Evolutionary conservation across 2,329 filamentous ascomycete species (phyloP), one percentile per base, ranked within the genome.

Genomic region (Arthrobotrys musiformis): DNA sequence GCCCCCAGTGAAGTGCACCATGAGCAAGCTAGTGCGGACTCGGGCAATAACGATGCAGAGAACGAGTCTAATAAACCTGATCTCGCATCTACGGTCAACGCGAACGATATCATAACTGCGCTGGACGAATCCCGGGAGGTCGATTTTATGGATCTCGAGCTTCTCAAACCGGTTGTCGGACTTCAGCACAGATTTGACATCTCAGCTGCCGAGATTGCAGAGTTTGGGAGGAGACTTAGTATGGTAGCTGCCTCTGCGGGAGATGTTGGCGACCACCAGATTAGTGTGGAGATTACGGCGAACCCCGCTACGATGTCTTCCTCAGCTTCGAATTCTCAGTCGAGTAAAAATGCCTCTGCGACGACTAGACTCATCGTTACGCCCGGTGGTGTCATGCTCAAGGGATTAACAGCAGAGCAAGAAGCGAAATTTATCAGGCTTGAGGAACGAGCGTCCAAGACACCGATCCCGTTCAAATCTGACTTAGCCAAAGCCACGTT

Each of bases 381-480:
- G 0, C 91, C 92, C 0, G 90, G 91, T 78, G 92, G 92, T 9
- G 90, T 92, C 78, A 92, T 91, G 81, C 86, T 94, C n/a, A 89
- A 90, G 79, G 90, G 91, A 72, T 84, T 95, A 66, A 89, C 87
- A 0, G 84, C 87, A 2, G 88, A 90, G 46, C 90, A 94, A 78
- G 92, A 94, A 81, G 86, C 90, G 35, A 87, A 87, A 3, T 94
- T 91, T 79, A 85, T 94, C 9, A 86, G 89, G 61, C 86, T 94
- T 4, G 92, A 94, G 82, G 85, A 86, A 56, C 84, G 84, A 5
- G 84, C 74, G 13, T 48, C 68, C 11, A 78, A 69, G 35, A 67
- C 74, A 1, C 60, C 61, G 15, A 73, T 54, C 19, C 69, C 63
- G 4, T 58, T 78, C 37, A 72, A 73, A 24, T 66, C 67, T 4